A percentile compares a stretch with the other conserved stretches of the same genome.
Conservation (phyloP, 306 rosid genomes). For the Cucumis melo region DNA sequence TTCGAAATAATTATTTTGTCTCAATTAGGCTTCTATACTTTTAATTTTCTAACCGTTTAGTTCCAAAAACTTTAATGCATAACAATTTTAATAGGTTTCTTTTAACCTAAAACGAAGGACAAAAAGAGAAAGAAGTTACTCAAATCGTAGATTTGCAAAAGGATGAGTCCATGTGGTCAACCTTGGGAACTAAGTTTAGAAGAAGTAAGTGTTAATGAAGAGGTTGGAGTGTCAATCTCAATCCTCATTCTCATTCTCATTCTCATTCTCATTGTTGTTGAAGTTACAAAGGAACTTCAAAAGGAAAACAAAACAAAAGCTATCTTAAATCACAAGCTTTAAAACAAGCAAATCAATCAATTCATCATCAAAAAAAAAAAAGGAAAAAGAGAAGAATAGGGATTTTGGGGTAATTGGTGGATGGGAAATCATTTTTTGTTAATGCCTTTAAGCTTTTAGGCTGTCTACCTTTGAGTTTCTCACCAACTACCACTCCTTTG, state of each 20-base stretch:
- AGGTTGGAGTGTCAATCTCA: slow-evolving; percentile 16
- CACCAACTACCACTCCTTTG: neutral
- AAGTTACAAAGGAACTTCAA: neutral
- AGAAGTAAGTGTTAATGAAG: neutral
- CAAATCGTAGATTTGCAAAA: neutral
- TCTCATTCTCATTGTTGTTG: neutral
- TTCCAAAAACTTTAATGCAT: no score
- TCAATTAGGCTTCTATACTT: neutral
- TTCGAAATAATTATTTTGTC: no score
- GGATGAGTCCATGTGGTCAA: slow-evolving; percentile 8
- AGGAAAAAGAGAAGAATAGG: neutral
- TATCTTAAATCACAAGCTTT: neutral
- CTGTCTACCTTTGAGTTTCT: neutral
- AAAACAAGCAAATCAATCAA: neutral
- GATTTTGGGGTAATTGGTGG: slow-evolving; percentile 1
- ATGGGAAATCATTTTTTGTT: slow-evolving; percentile 4
- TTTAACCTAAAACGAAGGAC: neutral
- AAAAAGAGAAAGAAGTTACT: neutral
- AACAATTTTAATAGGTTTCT: no score
- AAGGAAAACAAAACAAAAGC: slow-evolving; percentile 4
- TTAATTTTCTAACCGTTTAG: no score
- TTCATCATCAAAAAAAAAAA: neutral
- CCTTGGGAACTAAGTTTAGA: slow-evolving; percentile 4
- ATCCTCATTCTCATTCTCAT: neutral
- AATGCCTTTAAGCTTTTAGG: neutral